Evolutionary conservation across 768 basidiomycete species (phyloP).

Genomic region (Boletus sp.): DNA sequence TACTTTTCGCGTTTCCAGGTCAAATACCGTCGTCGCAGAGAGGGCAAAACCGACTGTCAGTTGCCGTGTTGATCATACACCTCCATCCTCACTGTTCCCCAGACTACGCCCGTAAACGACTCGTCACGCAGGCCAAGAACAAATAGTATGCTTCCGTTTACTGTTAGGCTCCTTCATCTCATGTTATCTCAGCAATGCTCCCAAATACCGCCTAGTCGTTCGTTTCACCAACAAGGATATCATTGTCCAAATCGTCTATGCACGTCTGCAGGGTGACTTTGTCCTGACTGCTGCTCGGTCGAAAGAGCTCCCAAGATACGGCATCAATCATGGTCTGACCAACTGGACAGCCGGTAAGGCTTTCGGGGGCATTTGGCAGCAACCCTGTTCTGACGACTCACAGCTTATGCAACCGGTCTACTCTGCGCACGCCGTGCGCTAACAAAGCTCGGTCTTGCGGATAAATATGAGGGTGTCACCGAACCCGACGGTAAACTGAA

Average conservation of each 20-base stretch:
- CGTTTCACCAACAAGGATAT: constrained; percentile 98
- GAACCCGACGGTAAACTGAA: constrained; percentile 87
- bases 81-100: constrained; percentile 6
- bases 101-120: constrained; percentile 98
- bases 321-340: constrained; percentile 96
- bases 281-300: constrained; percentile 87
- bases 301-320: constrained; percentile 89
- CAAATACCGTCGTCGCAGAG: constrained; percentile 95
- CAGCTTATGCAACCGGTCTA: constrained; percentile 96
- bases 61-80: constrained; percentile 6
- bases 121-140: constrained; percentile 98
- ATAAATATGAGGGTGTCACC: constrained; percentile 93
- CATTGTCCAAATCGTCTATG: constrained; percentile 93
- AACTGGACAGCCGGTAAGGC: constrained; percentile 93
- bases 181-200: constrained; percentile 64
- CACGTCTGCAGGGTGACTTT: constrained; percentile 96
- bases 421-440: constrained; percentile 93
- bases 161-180: constrained; percentile 3
- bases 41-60: constrained; percentile 98
- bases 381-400: constrained; percentile 1
- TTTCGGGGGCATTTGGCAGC: not conserved
- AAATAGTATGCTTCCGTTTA: constrained; percentile 68
- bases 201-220: constrained; percentile 98
- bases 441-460: constrained; percentile 91
- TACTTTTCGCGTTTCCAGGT: constrained; percentile 99